Percentiles rank a stretch among this genome's conserved stretches.
Conservation (phyloP, 257 asterid genomes). For the Solanum virginianum region DNA sequence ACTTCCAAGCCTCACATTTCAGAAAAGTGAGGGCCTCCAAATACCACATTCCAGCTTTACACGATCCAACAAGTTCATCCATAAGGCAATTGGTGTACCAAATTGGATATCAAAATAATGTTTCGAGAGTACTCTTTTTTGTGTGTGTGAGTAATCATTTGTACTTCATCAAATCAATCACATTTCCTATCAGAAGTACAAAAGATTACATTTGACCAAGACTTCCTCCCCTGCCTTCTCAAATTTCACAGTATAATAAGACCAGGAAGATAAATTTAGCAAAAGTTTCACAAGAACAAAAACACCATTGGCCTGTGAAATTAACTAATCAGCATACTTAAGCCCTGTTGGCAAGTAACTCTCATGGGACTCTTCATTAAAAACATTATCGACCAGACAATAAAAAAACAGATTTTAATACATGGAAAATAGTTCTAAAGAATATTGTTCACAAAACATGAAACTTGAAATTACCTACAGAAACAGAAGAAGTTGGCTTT, state of each 20-base stretch:
- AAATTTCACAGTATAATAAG: no score
- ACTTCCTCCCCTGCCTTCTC: no score
- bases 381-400: not conserved
- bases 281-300: not conserved
- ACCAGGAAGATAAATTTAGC: not conserved
- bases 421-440: not conserved
- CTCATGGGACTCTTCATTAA: not conserved
- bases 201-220: not conserved
- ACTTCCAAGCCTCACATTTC: not conserved
- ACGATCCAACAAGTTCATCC: not conserved
- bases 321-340: not conserved
- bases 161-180: not conserved
- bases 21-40: not conserved
- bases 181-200: not conserved
- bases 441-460: not conserved
- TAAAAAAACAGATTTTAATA: not conserved
- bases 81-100: not conserved
- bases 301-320: not conserved
- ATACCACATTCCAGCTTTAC: not conserved
- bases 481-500: slow-evolving; percentile 38
- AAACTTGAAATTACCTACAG: slow-evolving; percentile 32
- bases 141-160: not conserved
- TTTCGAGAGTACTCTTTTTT: not conserved
- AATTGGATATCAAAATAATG: not conserved
- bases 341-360: not conserved